phyloP scores from a whole-genome alignment of 2,329 filamentous ascomycete species.

The Cladosporium halotolerans region DNA sequence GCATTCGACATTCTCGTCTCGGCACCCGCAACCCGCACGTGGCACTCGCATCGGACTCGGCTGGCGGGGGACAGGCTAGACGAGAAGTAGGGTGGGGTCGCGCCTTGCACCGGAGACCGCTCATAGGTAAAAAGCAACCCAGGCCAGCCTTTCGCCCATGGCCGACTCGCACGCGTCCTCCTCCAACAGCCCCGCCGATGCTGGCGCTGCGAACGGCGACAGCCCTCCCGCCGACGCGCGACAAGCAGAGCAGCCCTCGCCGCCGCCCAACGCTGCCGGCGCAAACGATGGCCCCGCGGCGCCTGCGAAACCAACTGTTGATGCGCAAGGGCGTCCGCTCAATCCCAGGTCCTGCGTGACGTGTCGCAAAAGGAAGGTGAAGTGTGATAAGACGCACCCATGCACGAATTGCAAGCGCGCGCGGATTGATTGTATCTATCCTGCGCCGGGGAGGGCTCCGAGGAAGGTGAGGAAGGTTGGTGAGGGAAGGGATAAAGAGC shows the following conservation, averaged over 20 bases:
- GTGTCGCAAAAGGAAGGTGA: constrained; percentile 58
- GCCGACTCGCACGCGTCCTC: constrained; percentile 8
- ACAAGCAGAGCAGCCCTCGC: background rate
- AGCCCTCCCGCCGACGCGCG: background rate
- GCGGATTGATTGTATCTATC: constrained; percentile 66
- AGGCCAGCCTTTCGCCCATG: constrained; percentile 4
- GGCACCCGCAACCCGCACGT: background rate
- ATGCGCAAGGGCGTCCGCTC: constrained; percentile 28
- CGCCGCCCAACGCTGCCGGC: background rate
- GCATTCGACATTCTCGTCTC: background rate
- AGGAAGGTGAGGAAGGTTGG: constrained; percentile 61
- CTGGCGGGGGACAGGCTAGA: constrained; percentile 10
- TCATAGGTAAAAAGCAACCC: background rate
- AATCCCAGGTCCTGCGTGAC: constrained; percentile 45
- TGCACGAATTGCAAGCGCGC: constrained; percentile 69
- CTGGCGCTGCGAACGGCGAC: background rate
- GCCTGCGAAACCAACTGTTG: constrained; percentile 14
- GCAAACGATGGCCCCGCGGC: constrained; percentile 1
- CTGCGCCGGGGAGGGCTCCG: constrained; percentile 66
- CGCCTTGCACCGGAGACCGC: background rate
- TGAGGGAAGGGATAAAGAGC: constrained; percentile 52
- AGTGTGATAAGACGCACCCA: constrained; percentile 71
- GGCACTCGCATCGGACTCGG: constrained; percentile 3
- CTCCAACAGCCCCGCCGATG: constrained; percentile 5
- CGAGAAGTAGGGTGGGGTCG: constrained; percentile 9